These are phyloP conservation scores for Aphanocladium album DNA, from an alignment of 2,329 filamentous ascomycete genomes.

Conservation along the genomic window DNA sequence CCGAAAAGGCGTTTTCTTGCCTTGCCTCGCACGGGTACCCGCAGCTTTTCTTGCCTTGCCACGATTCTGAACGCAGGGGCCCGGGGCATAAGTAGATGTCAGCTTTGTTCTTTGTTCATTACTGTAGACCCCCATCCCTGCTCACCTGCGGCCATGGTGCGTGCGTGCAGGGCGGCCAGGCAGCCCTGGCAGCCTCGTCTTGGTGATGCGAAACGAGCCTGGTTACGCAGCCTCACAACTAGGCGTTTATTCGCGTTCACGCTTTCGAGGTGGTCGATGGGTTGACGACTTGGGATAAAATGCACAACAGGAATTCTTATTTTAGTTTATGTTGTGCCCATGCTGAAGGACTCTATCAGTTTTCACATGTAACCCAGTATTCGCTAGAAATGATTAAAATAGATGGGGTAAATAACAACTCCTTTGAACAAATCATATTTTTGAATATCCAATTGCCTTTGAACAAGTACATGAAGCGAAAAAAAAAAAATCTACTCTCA, in stretches of 20 bases:
- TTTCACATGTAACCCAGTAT: neutral
- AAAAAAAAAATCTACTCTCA: neutral
- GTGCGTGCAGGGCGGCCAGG: too few relatives aligned
- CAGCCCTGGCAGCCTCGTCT: too few relatives aligned
- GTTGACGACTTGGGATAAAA: neutral
- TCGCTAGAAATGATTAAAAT: neutral
- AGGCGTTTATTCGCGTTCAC: too few relatives aligned
- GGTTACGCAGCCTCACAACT: too few relatives aligned
- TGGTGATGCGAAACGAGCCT: too few relatives aligned
- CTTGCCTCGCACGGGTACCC: neutral
- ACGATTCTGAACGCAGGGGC: neutral
- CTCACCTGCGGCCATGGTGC: too few relatives aligned
- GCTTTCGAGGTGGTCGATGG: too few relatives aligned
- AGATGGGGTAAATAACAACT: neutral
- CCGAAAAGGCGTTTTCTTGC: neutral
- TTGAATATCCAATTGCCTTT: constrained; percentile 7
- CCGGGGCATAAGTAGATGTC: neutral
- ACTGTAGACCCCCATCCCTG: neutral
- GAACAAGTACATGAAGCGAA: neutral
- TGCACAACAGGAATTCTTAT: neutral
- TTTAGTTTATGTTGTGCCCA: neutral
- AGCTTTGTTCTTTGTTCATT: neutral
- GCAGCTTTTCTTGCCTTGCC: neutral
- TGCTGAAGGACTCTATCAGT: neutral
- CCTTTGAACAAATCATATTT: neutral